These are phyloP conservation scores for Aechmea fasciata DNA, from an alignment of 176 grass and related monocot species.

Conservation along the genomic window DNA sequence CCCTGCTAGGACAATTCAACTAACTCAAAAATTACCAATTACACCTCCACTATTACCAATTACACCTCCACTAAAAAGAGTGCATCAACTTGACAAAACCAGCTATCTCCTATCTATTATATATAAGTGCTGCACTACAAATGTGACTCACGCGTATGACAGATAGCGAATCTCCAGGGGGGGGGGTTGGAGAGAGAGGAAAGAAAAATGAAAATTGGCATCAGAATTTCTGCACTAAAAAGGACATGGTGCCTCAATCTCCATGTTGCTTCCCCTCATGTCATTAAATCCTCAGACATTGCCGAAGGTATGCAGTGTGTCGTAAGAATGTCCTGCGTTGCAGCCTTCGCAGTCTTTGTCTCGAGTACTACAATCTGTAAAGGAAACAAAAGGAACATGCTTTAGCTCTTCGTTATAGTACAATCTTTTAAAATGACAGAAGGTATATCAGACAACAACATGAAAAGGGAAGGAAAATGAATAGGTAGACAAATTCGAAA, in stretches of 20 bases:
- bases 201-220: conserved; percentile 1
- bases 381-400: conserved; percentile 6
- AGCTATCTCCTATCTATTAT: background rate
- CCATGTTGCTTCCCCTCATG: conserved; percentile 31
- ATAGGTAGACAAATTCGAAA: background rate
- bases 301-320: conserved; percentile 96
- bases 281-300: conserved; percentile 77
- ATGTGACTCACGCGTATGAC: no score
- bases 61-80: background rate
- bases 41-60: background rate
- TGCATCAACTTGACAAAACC: conserved; percentile 1
- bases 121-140: no score
- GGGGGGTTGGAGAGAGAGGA: background rate
- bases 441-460: no score
- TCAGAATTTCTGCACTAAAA: background rate
- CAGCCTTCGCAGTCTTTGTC: conserved; percentile 76
- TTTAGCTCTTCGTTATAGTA: background rate
- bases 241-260: background rate
- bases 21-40: background rate
- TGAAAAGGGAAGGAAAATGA: background rate
- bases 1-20: no score
- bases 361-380: conserved; percentile 75
- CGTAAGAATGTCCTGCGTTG: conserved; percentile 70
- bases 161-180: no score
- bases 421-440: no score